Percentiles rank a stretch among this genome's conserved stretches.
Conservation (phyloP, 2,329 filamentous ascomycete genomes). For the Chalara sp. region DNA sequence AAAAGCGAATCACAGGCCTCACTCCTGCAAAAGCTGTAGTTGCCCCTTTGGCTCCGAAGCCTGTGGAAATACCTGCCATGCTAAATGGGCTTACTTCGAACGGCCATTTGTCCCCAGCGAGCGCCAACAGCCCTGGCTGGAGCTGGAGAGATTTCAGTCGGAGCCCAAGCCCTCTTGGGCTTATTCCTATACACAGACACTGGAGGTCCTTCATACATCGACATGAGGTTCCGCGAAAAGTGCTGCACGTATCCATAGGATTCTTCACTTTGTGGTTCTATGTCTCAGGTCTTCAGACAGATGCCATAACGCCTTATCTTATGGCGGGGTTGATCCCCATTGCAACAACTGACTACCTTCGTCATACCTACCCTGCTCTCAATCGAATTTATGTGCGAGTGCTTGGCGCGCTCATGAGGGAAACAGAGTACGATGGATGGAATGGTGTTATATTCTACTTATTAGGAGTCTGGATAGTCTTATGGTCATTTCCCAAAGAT, state of each 20-base stretch:
- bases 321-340: slow-evolving; percentile 79
- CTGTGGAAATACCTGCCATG: slow-evolving; percentile 13
- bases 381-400: slow-evolving; percentile 82
- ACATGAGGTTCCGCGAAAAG: slow-evolving; percentile 92
- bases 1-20: slow-evolving; percentile 45
- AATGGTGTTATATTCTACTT: slow-evolving; percentile 98
- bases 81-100: slow-evolving; percentile 35
- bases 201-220: slow-evolving; percentile 92
- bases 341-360: slow-evolving; percentile 70
- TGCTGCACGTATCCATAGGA: slow-evolving; percentile 91
- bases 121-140: slow-evolving; percentile 52
- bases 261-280: slow-evolving; percentile 90
- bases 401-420: slow-evolving; percentile 89
- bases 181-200: slow-evolving; percentile 91
- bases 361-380: slow-evolving; percentile 73
- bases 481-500: slow-evolving; percentile 88
- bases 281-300: slow-evolving; percentile 67
- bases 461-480: slow-evolving; percentile 78
- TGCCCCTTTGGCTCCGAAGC: slow-evolving; percentile 28
- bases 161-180: slow-evolving; percentile 83
- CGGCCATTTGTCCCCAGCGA: slow-evolving; percentile 62
- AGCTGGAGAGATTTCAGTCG: slow-evolving; percentile 85
- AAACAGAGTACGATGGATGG: slow-evolving; percentile 88
- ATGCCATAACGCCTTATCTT: slow-evolving; percentile 75
- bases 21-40: slow-evolving; percentile 40